Percentiles rank a stretch among this genome's conserved stretches.
Conservation (phyloP, 108 stramenopile genomes). For the Chaetoceros muelleri region DNA sequence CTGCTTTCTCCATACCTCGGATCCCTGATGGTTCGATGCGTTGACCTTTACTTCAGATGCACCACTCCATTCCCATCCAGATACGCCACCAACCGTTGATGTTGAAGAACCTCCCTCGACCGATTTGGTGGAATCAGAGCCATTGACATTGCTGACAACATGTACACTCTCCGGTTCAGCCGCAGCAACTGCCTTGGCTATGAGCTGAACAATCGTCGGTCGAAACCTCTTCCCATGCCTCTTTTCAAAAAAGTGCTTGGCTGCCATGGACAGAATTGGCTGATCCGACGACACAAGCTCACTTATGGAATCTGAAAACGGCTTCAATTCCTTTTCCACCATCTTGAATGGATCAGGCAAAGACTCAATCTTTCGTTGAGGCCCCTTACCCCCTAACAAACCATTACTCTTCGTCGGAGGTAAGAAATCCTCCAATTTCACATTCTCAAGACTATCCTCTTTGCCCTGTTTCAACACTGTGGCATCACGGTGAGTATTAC, state of each 20-base stretch:
- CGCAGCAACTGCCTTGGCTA: slow-evolving; percentile 82
- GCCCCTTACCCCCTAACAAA: slow-evolving; percentile 32
- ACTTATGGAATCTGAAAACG: slow-evolving; percentile 91
- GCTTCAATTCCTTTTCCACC: slow-evolving; percentile 86
- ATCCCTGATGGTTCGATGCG: slow-evolving; percentile 72
- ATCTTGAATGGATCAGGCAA: slow-evolving; percentile 82
- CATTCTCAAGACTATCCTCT: slow-evolving; percentile 41
- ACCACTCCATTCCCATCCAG: slow-evolving; percentile 64
- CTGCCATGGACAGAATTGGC: slow-evolving; percentile 94
- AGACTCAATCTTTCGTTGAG: slow-evolving; percentile 59
- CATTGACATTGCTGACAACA: slow-evolving; percentile 2
- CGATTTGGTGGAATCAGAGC: slow-evolving; percentile 4
- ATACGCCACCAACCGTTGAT: slow-evolving; percentile 21
- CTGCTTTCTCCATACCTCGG: slow-evolving; percentile 78
- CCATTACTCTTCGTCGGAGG: slow-evolving; percentile 15
- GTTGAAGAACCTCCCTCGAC: slow-evolving; percentile 6
- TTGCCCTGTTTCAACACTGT: slow-evolving; percentile 37
- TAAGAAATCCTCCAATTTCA: slow-evolving; percentile 39
- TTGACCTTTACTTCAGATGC: slow-evolving; percentile 60
- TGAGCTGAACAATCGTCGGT: slow-evolving; percentile 89
- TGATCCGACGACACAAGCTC: slow-evolving; percentile 94
- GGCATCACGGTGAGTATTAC: slow-evolving; percentile 56
- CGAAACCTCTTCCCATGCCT: slow-evolving; percentile 94
- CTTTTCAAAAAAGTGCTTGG: slow-evolving; percentile 96
- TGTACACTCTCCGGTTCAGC: slow-evolving; percentile 39